phyloP scores from a whole-genome alignment of 805 yeast species.

The Ogataea pilisensis region DNA sequence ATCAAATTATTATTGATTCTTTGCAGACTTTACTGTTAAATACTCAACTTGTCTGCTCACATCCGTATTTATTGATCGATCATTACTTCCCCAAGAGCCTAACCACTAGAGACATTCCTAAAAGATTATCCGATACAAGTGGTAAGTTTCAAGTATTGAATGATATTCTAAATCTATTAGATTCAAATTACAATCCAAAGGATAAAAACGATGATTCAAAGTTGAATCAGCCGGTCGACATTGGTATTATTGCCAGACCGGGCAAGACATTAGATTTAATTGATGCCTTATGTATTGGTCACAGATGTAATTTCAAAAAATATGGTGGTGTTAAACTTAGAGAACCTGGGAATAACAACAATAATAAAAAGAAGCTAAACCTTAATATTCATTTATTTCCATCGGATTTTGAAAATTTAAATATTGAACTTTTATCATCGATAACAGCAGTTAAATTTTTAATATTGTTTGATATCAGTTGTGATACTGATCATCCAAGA shows the following conservation, averaged over 20 bases:
- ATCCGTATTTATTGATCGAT: conserved; percentile 80
- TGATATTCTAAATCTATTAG: conserved; percentile 56
- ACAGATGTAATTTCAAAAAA: conserved; percentile 50
- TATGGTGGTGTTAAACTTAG: conserved; percentile 61
- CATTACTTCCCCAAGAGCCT: conserved; percentile 83
- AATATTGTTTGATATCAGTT: conserved; percentile 31
- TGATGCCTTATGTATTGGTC: conserved; percentile 68
- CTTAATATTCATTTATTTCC: conserved; percentile 43
- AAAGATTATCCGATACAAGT: conserved; percentile 67
- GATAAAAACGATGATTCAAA: conserved; percentile 14
- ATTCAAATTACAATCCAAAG: conserved; percentile 27
- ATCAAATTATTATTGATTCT: conserved; percentile 65
- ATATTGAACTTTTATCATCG: conserved; percentile 11
- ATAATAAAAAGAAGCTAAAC: conserved; percentile 19
- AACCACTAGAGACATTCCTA: conserved; percentile 65
- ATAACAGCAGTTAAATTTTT: conserved; percentile 22
- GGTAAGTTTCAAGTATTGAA: conserved; percentile 77
- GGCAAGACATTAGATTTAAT: conserved; percentile 67
- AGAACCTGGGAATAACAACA: conserved; percentile 31
- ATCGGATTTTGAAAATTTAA: conserved; percentile 24
- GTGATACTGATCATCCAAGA: conserved; percentile 21
- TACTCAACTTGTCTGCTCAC: conserved; percentile 77
- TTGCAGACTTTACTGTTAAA: conserved; percentile 71
- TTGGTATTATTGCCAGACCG: conserved; percentile 69
- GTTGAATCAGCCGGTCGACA: conserved; percentile 33